Conservation (phyloP, 495 filamentous ascomycete species). For the Sporormia fimetaria region DNA sequence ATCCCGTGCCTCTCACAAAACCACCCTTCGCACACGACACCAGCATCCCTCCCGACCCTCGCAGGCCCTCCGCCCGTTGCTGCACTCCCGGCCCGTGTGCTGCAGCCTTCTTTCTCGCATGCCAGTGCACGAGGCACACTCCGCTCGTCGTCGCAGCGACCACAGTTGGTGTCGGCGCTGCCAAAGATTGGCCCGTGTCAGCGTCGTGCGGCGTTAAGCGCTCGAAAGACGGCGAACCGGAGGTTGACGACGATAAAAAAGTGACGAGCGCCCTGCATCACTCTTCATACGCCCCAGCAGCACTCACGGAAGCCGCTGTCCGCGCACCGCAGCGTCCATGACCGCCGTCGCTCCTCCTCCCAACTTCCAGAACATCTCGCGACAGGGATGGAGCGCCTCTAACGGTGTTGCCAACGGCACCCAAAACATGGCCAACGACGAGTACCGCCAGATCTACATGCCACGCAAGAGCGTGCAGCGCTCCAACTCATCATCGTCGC, state of each 20-base stretch:
- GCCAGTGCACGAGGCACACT: too few species aligned
- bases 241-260: slow-evolving; percentile 13
- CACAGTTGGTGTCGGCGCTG: too few species aligned
- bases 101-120: too few species aligned
- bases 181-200: slow-evolving; percentile 8
- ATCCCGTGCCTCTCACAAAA: slow-evolving; percentile 21
- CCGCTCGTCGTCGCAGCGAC: too few species aligned
- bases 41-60: slow-evolving; percentile 6
- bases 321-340: slow-evolving; percentile 47
- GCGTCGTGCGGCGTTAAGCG: slow-evolving; percentile 8
- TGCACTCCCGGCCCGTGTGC: too few species aligned
- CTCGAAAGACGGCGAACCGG: slow-evolving; percentile 10
- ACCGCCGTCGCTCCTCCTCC: slow-evolving; percentile 93
- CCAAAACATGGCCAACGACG: slow-evolving; percentile 74
- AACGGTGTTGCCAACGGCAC: slow-evolving; percentile 64
- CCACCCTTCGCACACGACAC: slow-evolving; percentile 10
- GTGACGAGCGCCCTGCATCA: slow-evolving; percentile 1
- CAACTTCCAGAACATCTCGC: slow-evolving; percentile 65
- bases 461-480: slow-evolving; percentile 75
- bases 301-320: slow-evolving; percentile 28
- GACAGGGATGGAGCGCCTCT: slow-evolving; percentile 53
- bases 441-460: slow-evolving; percentile 78
- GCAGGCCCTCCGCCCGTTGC: not conserved
- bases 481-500: slow-evolving; percentile 78
- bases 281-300: not conserved